Base-by-base conservation (phyloP, 495 filamentous ascomycete species). In the Penicillium longicatenatum region DNA sequence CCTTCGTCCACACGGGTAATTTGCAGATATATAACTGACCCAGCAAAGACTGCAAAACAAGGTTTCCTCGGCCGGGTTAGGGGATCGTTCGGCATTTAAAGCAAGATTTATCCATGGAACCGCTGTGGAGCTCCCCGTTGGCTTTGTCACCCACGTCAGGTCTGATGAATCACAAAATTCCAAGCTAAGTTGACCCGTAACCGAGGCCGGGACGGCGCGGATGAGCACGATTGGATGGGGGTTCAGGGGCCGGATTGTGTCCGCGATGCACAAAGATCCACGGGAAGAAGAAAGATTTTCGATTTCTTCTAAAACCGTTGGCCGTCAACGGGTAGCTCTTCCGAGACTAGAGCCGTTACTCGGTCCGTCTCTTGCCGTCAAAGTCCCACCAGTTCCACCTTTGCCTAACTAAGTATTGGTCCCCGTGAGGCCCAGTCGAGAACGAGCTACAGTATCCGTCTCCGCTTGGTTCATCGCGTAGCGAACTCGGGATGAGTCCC, bases 61-160 rank as follows among this genome's bases (percentile, higher is more conserved):
- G 46, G 53, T 57, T 55, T 50, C 22, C 35, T 68, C 62, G 65
- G 62, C 65, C 65, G 59, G 61, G 35, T 24, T 26, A 65, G 65
- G 65, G 56, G 62, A 65, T 65, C 54, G 21, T 60, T 68, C 65
- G 63, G 66, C 57, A 57, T 55, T 58, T 60, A 53, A 29, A 26
- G 17, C 21, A 37, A 50, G 16, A 41, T 43, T 20, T 48, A 29
- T 37, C 59, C 60, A 41, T 52, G 61, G 58, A 57, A 50, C 22
- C 54, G 61, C 21, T 37, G 61, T 64, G 58, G 58, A 55, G 43
- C 52, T 48, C 17, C 24, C 49, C 35, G 41, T 24, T 33, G 14
- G 22, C 10, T 20, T 21, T 54, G 29, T 55, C 52, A 24, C 16
- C 52, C 14, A 11, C 5, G 33, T 17, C 11, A 22, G 33, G 22